Conservation (phyloP, 768 basidiomycete species). For the Trametes villosa region DNA sequence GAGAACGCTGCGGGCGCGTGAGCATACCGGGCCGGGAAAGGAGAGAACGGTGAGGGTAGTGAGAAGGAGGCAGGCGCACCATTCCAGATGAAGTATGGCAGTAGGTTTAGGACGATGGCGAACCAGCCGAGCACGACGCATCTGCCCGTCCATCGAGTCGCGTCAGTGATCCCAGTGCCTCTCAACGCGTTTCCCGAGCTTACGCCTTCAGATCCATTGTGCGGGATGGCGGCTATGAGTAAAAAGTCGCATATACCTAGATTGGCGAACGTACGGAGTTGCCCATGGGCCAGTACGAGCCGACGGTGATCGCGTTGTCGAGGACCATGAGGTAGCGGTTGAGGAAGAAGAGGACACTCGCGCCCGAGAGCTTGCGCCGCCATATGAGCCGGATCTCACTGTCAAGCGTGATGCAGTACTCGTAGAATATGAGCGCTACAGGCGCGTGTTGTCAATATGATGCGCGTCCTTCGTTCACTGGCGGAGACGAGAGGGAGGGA, state of each 20-base stretch:
- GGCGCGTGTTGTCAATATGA: neutral
- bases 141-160: neutral
- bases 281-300: neutral
- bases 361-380: constrained; percentile 18
- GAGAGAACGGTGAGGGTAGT: neutral
- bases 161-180: neutral
- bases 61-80: neutral
- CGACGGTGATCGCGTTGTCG: constrained; percentile 1
- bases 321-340: constrained; percentile 17
- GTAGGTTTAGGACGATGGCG: constrained; percentile 3
- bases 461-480: too few species aligned
- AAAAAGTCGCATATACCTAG: neutral
- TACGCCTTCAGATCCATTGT: neutral
- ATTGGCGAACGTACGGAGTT: neutral
- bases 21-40: neutral
- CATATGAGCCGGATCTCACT: constrained; percentile 19
- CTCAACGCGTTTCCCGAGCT: neutral
- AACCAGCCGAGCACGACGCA: neutral
- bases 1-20: constrained; percentile 11
- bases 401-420: constrained; percentile 18
- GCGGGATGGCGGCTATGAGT: neutral
- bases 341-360: constrained; percentile 17
- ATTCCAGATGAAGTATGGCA: constrained; percentile 8
- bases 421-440: constrained; percentile 12
- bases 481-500: neutral